Evolutionary conservation across 345 rosid genomes (phyloP), one percentile per base, ranked within the genome.

Genomic region (Acer yangbiense): DNA sequence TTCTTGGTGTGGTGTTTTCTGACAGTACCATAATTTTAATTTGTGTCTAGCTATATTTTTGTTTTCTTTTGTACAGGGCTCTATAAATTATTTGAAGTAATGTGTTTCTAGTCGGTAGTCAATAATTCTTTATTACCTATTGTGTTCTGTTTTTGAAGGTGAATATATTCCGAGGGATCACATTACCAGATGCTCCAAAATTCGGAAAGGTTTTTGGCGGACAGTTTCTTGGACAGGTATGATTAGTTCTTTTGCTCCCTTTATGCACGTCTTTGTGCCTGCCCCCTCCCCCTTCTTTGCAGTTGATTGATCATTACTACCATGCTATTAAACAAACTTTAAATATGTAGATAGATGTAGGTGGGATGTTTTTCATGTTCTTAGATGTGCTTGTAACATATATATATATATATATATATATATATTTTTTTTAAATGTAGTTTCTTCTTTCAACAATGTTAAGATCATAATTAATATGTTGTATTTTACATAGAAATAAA

Each of bases 191-290:
- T 79, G 98, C 98, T 76, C 97, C 97, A 35, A 89, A 52, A 71
- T 96, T 91, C 82, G 98, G 98, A 29, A 94, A 91, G 82, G 98
- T 96, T 68, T 96, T 94, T 76, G 99, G 99, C 66, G 98, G 99
- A 77, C 98, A 96, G 84, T 88, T 96, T 63, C 77, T 92, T 50
- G 99, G 97, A 75, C 99, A 96, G 97, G 99, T 82, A 84, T 78
- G 77, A 23, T 54, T 71, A 69, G 41, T 25, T 77, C 12, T 62
- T n/a, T 16, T 7, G 43, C 61, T 46, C 66, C 54, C 68, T 67
- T 43, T 71, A 12, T 18, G 23, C 23, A 39, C 14, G 9, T 62
- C n/a, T 17, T 11, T 16, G 39, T 54, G 4, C 39, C 52, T 60
- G 27, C 66, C 16, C 35, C 39, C 2, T 2, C 50, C 35, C 27